phyloP scores from a whole-genome alignment of 192 early-diverging fungal genomes.

The Linnemannia exigua region DNA sequence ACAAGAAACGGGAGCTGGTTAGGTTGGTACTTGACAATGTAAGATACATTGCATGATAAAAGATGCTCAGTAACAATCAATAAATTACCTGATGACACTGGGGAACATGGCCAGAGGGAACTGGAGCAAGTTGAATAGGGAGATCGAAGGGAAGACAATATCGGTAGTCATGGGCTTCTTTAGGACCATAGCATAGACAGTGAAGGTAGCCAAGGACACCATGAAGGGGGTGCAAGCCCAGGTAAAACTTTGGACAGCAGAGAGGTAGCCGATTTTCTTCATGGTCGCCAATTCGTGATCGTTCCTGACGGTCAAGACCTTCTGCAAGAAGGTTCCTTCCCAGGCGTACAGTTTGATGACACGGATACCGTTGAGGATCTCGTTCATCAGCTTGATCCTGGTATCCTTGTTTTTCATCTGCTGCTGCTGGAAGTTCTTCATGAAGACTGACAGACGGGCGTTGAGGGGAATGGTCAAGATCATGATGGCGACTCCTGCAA shows the following conservation, averaged over 20 bases:
- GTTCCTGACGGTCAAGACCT: slow-evolving; percentile 76
- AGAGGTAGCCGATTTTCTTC: slow-evolving; percentile 78
- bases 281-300: slow-evolving; percentile 84
- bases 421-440: slow-evolving; percentile 77
- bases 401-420: slow-evolving; percentile 90
- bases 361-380: slow-evolving; percentile 91
- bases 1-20: background rate
- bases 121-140: slow-evolving; percentile 93
- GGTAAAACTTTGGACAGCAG: slow-evolving; percentile 79
- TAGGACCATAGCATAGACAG: slow-evolving; percentile 74
- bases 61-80: background rate
- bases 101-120: slow-evolving; percentile 93
- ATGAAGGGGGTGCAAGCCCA: slow-evolving; percentile 91
- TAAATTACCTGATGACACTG: slow-evolving; percentile 75
- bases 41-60: background rate
- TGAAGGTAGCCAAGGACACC: slow-evolving; percentile 89
- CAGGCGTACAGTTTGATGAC: slow-evolving; percentile 98
- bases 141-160: slow-evolving; percentile 88
- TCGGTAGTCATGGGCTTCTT: slow-evolving; percentile 75
- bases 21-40: background rate
- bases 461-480: slow-evolving; percentile 87
- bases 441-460: slow-evolving; percentile 70
- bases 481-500: slow-evolving; percentile 90
- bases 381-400: slow-evolving; percentile 69
- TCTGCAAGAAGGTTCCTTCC: slow-evolving; percentile 85